Evolutionary conservation across 495 filamentous ascomycete genomes (phyloP).

Genomic region (Neurospora hispaniola): DNA sequence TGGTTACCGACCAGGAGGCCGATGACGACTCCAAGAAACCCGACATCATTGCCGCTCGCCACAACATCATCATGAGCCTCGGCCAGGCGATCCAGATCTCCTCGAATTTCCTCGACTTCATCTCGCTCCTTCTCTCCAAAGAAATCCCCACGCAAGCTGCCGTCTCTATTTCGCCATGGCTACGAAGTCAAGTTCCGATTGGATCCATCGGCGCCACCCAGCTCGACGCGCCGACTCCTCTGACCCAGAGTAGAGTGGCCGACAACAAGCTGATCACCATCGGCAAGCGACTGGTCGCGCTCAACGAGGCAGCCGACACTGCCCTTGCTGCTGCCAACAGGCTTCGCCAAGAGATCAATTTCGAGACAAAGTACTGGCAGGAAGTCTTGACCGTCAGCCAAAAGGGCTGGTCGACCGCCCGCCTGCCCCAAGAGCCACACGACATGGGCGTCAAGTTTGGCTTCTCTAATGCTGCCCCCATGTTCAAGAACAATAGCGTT

Average conservation of each 20-base stretch:
- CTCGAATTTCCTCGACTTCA: constrained; percentile 50
- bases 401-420: constrained; percentile 72
- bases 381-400: constrained; percentile 70
- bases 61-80: constrained; percentile 45
- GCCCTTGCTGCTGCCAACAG: constrained; percentile 61
- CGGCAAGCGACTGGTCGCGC: constrained; percentile 70
- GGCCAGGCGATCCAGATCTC: constrained; percentile 24
- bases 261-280: constrained; percentile 51
- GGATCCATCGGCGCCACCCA: constrained; percentile 68
- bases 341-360: constrained; percentile 61
- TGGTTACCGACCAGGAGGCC: constrained; percentile 25
- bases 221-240: constrained; percentile 47
- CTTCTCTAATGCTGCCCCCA: constrained; percentile 67
- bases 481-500: constrained; percentile 68
- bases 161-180: constrained; percentile 52
- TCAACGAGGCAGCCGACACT: constrained; percentile 63
- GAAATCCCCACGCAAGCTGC: constrained; percentile 57
- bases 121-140: constrained; percentile 77
- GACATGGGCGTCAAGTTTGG: constrained; percentile 80
- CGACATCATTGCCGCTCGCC: constrained; percentile 32
- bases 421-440: constrained; percentile 59
- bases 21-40: constrained; percentile 26
- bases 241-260: constrained; percentile 39
- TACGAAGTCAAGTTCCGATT: constrained; percentile 58
- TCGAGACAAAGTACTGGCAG: constrained; percentile 81